Conservation (phyloP, 257 asterid genomes). For the Capsicum rhomboideum region DNA sequence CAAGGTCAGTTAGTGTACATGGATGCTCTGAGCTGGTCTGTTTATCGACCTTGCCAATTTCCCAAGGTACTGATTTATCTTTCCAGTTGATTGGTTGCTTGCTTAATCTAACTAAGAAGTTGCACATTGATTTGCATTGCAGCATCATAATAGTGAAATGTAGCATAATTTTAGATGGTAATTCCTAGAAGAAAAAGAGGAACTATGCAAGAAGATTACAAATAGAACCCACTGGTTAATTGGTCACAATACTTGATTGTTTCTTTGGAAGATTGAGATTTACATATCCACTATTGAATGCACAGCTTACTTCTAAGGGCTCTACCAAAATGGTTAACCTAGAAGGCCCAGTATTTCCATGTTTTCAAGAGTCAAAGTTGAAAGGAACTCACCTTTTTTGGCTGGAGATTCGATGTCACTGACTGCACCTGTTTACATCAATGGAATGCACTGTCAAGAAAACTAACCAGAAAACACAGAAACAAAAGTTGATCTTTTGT, state of each 20-base stretch:
- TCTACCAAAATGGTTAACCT: neutral
- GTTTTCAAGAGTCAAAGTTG: neutral
- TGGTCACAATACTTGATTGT: neutral
- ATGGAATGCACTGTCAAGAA: neutral
- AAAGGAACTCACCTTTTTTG: neutral
- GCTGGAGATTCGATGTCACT: neutral
- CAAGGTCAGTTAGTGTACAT: conserved; percentile 80
- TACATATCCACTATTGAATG: neutral
- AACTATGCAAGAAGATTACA: neutral
- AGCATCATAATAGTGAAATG: neutral
- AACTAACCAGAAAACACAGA: neutral
- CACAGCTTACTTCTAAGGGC: neutral
- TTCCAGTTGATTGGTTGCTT: neutral
- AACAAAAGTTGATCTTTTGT: neutral
- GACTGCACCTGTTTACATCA: neutral
- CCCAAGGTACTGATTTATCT: conserved; percentile 37
- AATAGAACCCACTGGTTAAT: neutral
- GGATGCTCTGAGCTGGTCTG: conserved; percentile 68
- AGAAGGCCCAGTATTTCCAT: neutral
- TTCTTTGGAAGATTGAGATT: neutral
- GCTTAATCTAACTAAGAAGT: neutral
- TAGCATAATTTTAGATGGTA: neutral
- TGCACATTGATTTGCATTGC: neutral
- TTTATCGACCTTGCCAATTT: conserved; percentile 44
- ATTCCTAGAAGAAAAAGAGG: neutral